Conservation (phyloP, 441 rosid species). For the Gossypium aridum region DNA sequence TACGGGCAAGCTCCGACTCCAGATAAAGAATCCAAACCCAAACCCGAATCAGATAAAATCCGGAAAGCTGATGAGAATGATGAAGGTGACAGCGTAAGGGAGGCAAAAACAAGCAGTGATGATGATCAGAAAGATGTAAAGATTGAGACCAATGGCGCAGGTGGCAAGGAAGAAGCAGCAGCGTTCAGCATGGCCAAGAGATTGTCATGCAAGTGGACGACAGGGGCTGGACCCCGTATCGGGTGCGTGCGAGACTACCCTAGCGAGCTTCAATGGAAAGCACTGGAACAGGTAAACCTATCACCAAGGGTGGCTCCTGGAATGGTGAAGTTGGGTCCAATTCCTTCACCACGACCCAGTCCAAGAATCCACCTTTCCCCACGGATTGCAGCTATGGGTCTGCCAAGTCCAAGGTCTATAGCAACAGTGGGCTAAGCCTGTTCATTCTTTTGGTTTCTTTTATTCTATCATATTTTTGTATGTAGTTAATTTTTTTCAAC, state of each 20-base stretch:
- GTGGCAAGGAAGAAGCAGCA: background rate
- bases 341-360: slow-evolving; percentile 89
- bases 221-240: slow-evolving; percentile 55
- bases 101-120: background rate
- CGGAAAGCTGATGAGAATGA: background rate
- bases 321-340: slow-evolving; percentile 41
- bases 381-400: slow-evolving; percentile 68
- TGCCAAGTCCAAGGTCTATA: slow-evolving; percentile 65
- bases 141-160: background rate
- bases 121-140: background rate
- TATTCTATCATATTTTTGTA: background rate
- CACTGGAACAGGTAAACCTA: slow-evolving; percentile 56
- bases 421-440: slow-evolving; percentile 11
- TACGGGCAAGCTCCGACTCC: background rate
- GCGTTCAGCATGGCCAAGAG: slow-evolving; percentile 18
- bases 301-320: slow-evolving; percentile 49
- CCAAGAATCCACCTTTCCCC: slow-evolving; percentile 72
- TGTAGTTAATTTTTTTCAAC: background rate
- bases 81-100: background rate
- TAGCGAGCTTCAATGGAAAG: slow-evolving; percentile 39
- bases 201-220: slow-evolving; percentile 49
- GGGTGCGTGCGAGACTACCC: slow-evolving; percentile 75
- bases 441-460: background rate
- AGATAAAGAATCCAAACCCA: background rate
- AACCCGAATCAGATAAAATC: background rate